phyloP scores from a whole-genome alignment of 1,284 basidiomycete genomes.

The Ganoderma leucocontextum region DNA sequence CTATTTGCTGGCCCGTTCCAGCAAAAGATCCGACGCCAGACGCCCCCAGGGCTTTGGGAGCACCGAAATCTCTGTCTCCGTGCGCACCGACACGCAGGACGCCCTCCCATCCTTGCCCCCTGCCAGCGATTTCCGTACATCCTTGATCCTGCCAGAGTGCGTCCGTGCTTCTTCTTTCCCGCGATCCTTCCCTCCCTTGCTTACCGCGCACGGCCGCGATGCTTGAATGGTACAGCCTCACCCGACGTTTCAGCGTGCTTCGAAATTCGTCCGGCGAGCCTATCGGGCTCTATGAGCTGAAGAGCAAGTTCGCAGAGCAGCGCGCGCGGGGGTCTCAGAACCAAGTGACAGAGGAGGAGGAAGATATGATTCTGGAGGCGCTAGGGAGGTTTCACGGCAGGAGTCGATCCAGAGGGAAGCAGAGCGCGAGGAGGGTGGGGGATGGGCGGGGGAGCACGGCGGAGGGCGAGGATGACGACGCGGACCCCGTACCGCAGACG shows the following conservation, averaged over 20 bases:
- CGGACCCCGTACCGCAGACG: slow-evolving; percentile 49
- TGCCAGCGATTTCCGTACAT: slow-evolving; percentile 80
- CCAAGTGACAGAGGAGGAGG: slow-evolving; percentile 80
- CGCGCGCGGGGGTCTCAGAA: slow-evolving; percentile 70
- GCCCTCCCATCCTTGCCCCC: slow-evolving; percentile 66
- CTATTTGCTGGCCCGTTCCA: slow-evolving; percentile 35
- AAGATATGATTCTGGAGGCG: slow-evolving; percentile 82
- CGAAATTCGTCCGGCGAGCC: slow-evolving; percentile 71
- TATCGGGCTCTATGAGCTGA: slow-evolving; percentile 68
- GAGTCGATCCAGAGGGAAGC: slow-evolving; percentile 29
- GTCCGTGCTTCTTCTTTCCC: slow-evolving; percentile 43
- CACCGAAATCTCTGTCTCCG: slow-evolving; percentile 40
- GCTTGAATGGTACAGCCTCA: slow-evolving; percentile 60
- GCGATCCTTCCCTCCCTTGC: slow-evolving; percentile 23
- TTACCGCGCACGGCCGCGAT: slow-evolving; percentile 25
- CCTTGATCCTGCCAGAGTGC: slow-evolving; percentile 83
- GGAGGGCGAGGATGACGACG: slow-evolving; percentile 47
- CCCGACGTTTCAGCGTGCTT: slow-evolving; percentile 81
- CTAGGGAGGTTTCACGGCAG: slow-evolving; percentile 63
- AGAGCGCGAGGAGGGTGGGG: slow-evolving; percentile 24
- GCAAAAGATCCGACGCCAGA: slow-evolving; percentile 73
- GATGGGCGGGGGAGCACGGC: slow-evolving; percentile 24
- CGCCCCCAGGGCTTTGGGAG: slow-evolving; percentile 46
- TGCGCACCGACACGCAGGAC: slow-evolving; percentile 45
- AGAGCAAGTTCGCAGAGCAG: slow-evolving; percentile 75